phyloP scores from a whole-genome alignment of 179 eudicot genomes.

The Beta macrorhiza region DNA sequence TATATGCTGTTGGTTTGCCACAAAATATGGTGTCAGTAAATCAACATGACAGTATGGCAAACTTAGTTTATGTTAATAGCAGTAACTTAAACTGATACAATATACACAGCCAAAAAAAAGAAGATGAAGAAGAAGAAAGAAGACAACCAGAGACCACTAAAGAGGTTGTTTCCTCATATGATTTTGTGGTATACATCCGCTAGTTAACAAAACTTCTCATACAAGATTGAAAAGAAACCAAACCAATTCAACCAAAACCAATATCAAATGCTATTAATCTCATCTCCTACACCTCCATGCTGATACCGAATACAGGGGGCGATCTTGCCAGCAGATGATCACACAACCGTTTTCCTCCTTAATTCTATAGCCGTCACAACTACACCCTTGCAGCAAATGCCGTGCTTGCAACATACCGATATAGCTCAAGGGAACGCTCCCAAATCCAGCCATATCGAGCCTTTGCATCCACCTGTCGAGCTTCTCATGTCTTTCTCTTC shows the following conservation, averaged over 20 bases:
- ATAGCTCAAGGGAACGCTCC: conserved; percentile 59
- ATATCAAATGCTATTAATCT: conserved; percentile 6
- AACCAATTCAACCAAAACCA: not conserved
- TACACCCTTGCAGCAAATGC: conserved; percentile 53
- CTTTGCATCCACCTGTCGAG: conserved; percentile 77
- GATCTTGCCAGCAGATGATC: conserved; percentile 73
- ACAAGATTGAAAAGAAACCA: conserved; percentile 15
- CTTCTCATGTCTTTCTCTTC: conserved; percentile 78
- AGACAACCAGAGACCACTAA: conserved; percentile 13
- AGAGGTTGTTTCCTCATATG: conserved; percentile 18
- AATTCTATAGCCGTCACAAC: conserved; percentile 59
- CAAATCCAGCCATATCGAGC: conserved; percentile 67
- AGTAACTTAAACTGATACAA: conserved; percentile 12
- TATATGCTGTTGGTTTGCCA: not conserved
- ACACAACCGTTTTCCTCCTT: conserved; percentile 64
- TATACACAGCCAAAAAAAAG: not conserved
- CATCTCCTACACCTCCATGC: conserved; percentile 75
- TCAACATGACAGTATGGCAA: not conserved
- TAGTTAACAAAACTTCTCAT: conserved; percentile 23
- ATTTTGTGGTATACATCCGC: conserved; percentile 34
- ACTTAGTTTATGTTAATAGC: not conserved
- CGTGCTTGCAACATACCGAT: conserved; percentile 57
- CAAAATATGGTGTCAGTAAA: not conserved
- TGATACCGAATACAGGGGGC: conserved; percentile 67
- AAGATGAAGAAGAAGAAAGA: not conserved